Evolutionary conservation across 2,329 filamentous ascomycete genomes (phyloP).

Genomic region (Microcyclospora pomicola): DNA sequence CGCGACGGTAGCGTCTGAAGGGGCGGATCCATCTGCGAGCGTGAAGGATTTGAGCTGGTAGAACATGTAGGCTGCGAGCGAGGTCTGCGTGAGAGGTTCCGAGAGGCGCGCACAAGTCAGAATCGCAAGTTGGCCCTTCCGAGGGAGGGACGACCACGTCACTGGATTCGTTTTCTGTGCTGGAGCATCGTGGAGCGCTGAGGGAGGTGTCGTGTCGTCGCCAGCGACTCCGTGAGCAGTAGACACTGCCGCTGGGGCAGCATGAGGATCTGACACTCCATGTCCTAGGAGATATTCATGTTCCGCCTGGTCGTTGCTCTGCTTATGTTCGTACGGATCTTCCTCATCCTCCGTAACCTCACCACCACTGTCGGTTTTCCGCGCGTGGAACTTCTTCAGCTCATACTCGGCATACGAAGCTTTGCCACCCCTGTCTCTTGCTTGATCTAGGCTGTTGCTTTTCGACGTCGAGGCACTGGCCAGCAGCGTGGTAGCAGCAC

Average conservation of each 20-base stretch:
- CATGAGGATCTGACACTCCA: slow-evolving; percentile 3
- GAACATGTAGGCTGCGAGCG: slow-evolving; percentile 67
- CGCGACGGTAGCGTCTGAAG: slow-evolving; percentile 51
- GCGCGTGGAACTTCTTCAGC: slow-evolving; percentile 3
- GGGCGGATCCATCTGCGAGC: slow-evolving; percentile 25
- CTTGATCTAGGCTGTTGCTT: slow-evolving; percentile 8
- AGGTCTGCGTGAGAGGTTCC: slow-evolving; percentile 71
- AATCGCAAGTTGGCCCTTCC: slow-evolving; percentile 63
- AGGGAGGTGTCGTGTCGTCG: not conserved
- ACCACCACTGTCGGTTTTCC: too few relatives aligned
- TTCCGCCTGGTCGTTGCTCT: slow-evolving; percentile 3
- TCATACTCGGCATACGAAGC: slow-evolving; percentile 9
- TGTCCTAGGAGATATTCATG: slow-evolving; percentile 8
- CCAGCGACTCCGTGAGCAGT: not conserved
- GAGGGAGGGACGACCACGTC: slow-evolving; percentile 59
- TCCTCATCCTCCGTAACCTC: slow-evolving; percentile 4
- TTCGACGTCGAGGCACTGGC: slow-evolving; percentile 7
- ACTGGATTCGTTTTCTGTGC: slow-evolving; percentile 34
- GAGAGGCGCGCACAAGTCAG: slow-evolving; percentile 66
- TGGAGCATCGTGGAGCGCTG: not conserved
- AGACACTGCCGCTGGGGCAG: too few relatives aligned
- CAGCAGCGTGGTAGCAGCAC: slow-evolving; percentile 14
- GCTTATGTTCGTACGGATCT: slow-evolving; percentile 1
- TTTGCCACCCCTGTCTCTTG: not conserved
- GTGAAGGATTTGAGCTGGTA: slow-evolving; percentile 72